phyloP scores from a whole-genome alignment of 2,329 filamentous ascomycete genomes.

The Thermothelomyces thermophilus region DNA sequence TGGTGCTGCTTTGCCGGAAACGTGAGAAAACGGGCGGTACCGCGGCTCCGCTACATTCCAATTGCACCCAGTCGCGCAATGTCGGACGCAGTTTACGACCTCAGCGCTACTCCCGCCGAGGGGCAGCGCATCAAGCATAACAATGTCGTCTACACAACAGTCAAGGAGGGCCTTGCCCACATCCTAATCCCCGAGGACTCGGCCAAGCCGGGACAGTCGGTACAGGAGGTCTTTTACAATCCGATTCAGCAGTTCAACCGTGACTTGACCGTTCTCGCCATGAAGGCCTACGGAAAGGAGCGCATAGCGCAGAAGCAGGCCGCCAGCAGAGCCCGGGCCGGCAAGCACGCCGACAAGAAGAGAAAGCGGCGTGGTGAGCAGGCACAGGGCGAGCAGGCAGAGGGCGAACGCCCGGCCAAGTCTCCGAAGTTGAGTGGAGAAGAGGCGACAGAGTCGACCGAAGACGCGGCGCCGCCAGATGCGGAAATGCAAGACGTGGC shows the following conservation, averaged over 20 bases:
- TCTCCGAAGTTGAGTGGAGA: constrained; percentile 24
- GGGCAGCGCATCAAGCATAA: constrained; percentile 34
- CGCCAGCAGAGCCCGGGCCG: constrained; percentile 49
- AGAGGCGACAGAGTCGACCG: background rate
- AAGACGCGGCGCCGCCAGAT: constrained; percentile 23
- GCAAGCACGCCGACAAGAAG: constrained; percentile 39
- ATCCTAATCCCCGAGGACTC: constrained; percentile 47
- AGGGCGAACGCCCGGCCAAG: constrained; percentile 36
- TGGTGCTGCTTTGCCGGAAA: constrained; percentile 10
- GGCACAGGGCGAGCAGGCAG: constrained; percentile 27
- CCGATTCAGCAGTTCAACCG: constrained; percentile 99
- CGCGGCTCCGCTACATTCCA: background rate
- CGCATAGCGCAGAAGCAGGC: constrained; percentile 43
- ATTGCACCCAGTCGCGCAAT: constrained; percentile 17
- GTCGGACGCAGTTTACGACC: constrained; percentile 19
- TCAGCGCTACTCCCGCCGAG: constrained; percentile 27
- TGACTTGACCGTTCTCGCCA: constrained; percentile 85
- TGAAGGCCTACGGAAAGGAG: constrained; percentile 79
- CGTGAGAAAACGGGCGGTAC: constrained; percentile 2
- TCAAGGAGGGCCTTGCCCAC: constrained; percentile 51
- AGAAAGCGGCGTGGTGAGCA: constrained; percentile 37
- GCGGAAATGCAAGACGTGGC: constrained; percentile 14
- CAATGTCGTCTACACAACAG: constrained; percentile 44
- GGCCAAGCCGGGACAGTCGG: constrained; percentile 49
- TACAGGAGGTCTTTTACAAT: constrained; percentile 92